Evolutionary conservation across 2,329 filamentous ascomycete species (phyloP).

Genomic region (Ceratocystis diversiconidia): DNA sequence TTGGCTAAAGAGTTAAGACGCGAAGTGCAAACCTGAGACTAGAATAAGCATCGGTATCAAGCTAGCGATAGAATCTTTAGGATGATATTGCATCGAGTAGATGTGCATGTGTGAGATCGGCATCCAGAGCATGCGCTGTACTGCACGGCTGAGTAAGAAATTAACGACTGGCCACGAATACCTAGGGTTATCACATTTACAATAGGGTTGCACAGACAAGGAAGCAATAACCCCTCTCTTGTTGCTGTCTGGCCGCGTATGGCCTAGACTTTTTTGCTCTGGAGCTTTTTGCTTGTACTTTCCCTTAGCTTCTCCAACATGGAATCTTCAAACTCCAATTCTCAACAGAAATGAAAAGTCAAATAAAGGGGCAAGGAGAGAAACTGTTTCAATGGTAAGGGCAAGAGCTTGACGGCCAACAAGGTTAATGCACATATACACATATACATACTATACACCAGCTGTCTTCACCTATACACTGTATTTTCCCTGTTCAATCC

Average conservation of each 20-base stretch:
- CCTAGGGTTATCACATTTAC: too few relatives aligned
- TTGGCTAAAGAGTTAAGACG: not conserved
- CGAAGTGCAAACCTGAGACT: not conserved
- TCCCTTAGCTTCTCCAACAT: constrained; percentile 1
- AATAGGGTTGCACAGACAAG: not conserved
- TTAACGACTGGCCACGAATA: too few relatives aligned
- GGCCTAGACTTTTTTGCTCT: not conserved
- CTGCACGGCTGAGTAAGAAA: too few relatives aligned
- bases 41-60: not conserved
- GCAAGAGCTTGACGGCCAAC: not conserved
- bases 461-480: not conserved
- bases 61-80: not conserved
- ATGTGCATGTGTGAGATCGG: too few relatives aligned
- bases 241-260: not conserved
- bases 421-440: not conserved
- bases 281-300: not conserved
- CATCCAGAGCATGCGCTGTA: too few relatives aligned
- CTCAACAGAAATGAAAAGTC: constrained; percentile 9
- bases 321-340: constrained; percentile 10
- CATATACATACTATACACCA: not conserved
- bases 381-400: not conserved
- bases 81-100: not conserved
- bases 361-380: not conserved
- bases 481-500: not conserved
- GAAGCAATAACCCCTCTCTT: not conserved